A percentile compares a stretch with the other conserved stretches of the same genome.
These are phyloP conservation scores for Pestalotiopsis sp. DNA, from an alignment of 2,329 filamentous ascomycete species.

Conservation along the genomic window DNA sequence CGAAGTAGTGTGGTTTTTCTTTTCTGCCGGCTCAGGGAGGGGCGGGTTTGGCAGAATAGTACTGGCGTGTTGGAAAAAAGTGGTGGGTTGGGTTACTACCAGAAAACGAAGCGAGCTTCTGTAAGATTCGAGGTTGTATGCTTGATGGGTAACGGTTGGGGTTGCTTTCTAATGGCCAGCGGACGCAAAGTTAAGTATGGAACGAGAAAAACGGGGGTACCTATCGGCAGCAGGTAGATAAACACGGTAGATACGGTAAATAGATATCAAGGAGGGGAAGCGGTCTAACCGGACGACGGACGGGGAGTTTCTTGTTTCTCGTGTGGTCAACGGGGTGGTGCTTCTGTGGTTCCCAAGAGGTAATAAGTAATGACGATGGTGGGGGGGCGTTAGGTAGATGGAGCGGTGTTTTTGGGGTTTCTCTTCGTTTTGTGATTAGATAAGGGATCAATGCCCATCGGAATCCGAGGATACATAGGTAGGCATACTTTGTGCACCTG, in stretches of 20 bases:
- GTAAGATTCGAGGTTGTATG: not conserved
- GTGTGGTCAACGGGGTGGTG: not conserved
- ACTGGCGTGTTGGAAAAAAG: too few relatives aligned
- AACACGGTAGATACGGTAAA: not conserved
- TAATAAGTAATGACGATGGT: constrained; percentile 12
- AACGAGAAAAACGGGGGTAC: not conserved
- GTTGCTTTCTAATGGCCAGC: not conserved
- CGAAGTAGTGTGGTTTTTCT: not conserved
- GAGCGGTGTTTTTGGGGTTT: not conserved
- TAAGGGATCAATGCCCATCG: not conserved
- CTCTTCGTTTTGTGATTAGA: not conserved
- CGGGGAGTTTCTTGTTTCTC: constrained; percentile 7
- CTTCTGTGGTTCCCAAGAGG: constrained; percentile 1
- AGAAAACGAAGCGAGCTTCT: not conserved
- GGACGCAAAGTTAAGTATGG: not conserved
- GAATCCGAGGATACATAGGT: not conserved
- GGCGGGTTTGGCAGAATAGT: too few relatives aligned
- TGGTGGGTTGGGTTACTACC: too few relatives aligned
- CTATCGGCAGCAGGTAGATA: not conserved
- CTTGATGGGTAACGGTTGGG: not conserved
- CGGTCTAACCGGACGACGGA: constrained; percentile 6
- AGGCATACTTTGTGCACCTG: not conserved
- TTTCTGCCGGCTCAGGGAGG: not conserved
- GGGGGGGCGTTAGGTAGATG: not conserved
- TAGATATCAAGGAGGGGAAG: not conserved